These are phyloP conservation scores for Penicillium arizonense DNA, from an alignment of 495 filamentous ascomycete genomes.

Conservation along the genomic window DNA sequence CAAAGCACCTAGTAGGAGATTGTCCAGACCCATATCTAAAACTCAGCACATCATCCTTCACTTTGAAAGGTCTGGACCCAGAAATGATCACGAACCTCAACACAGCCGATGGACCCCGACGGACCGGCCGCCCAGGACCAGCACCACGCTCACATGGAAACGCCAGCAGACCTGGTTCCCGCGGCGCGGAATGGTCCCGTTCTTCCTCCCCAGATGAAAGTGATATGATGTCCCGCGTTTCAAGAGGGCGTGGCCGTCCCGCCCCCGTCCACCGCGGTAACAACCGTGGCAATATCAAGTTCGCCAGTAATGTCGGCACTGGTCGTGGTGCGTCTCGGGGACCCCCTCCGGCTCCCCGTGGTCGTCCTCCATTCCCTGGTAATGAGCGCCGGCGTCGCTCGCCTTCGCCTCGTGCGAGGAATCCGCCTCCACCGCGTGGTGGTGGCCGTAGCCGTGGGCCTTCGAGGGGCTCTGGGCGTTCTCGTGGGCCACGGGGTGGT, in stretches of 20 bases:
- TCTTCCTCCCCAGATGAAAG: constrained; percentile 27
- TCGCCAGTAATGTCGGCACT: neutral
- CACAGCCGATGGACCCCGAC: constrained; percentile 12
- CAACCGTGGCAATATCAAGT: neutral
- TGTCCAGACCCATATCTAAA: constrained; percentile 33
- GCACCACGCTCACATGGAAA: too few species aligned
- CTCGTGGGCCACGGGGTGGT: constrained; percentile 3
- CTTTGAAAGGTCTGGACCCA: constrained; percentile 34
- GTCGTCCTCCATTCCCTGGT: neutral
- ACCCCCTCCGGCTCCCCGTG: neutral
- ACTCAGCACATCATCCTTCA: constrained; percentile 32
- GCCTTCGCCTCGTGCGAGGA: neutral
- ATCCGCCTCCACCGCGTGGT: neutral
- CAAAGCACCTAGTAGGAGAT: constrained; percentile 46
- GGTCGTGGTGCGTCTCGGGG: neutral
- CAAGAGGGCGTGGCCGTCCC: constrained; percentile 4
- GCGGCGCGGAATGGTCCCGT: constrained; percentile 7
- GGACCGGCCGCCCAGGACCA: neutral
- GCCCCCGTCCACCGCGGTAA: constrained; percentile 1
- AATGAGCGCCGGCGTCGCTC: neutral
- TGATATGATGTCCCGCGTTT: constrained; percentile 22
- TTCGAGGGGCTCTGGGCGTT: neutral
- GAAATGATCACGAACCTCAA: constrained; percentile 38
- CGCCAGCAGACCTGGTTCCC: neutral
- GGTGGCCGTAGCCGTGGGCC: constrained; percentile 1